These are phyloP conservation scores for Quercus rubra DNA, from an alignment of 306 rosid species.

Conservation along the genomic window DNA sequence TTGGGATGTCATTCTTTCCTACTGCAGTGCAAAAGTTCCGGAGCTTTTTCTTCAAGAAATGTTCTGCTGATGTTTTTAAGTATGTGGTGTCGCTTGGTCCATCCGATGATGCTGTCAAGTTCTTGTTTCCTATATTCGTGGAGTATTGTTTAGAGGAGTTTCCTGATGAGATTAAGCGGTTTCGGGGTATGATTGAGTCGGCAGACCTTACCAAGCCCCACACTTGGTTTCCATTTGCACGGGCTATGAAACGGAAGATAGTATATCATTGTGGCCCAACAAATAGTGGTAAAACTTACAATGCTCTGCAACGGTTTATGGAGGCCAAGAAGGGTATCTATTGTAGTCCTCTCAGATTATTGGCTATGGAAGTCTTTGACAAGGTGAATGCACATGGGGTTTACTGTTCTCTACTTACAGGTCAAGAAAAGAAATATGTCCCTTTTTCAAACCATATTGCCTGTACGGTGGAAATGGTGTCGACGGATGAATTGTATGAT, in stretches of 20 bases:
- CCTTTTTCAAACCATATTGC: too few species aligned
- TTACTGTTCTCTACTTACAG: too few species aligned
- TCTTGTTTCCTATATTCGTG: constrained; percentile 81
- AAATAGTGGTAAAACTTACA: constrained; percentile 26
- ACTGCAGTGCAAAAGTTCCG: constrained; percentile 64
- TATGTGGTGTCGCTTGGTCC: constrained; percentile 68
- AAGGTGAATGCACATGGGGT: too few species aligned
- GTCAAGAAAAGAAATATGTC: too few species aligned
- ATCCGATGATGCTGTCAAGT: constrained; percentile 59
- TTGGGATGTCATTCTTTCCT: constrained; percentile 86
- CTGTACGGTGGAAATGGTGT: too few species aligned
- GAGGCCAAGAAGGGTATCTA: too few species aligned
- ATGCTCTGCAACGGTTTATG: too few species aligned
- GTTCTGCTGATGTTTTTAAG: constrained; percentile 46
- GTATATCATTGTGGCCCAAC: constrained; percentile 95
- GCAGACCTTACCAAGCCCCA: constrained; percentile 90
- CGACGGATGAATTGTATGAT: too few species aligned
- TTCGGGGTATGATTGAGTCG: constrained; percentile 35
- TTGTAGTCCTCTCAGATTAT: too few species aligned
- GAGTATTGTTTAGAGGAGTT: constrained; percentile 69
- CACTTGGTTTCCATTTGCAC: constrained; percentile 92
- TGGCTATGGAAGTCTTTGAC: too few species aligned
- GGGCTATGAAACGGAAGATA: constrained; percentile 91
- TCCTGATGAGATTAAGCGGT: too few species aligned
- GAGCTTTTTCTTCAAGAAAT: constrained; percentile 45